Evolutionary conservation across 2,329 filamentous ascomycete genomes (phyloP), one percentile per base, ranked within the genome.

Genomic region (Tolypocladium guangdongense): DNA sequence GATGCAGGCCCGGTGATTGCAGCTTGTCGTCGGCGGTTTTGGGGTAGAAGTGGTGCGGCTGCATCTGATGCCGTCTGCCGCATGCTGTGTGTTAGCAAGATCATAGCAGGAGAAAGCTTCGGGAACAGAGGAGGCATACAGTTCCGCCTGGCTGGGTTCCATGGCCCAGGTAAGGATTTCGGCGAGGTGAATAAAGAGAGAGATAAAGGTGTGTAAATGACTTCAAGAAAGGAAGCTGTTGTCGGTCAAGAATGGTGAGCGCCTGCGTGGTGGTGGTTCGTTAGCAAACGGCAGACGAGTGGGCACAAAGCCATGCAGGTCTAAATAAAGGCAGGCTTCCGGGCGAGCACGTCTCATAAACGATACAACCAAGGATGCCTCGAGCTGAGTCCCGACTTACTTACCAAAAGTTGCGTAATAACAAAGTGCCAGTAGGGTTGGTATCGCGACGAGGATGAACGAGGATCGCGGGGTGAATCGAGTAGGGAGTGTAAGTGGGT

Each of bases 1-100:
- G 59, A 71, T 65, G 52, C 7, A 38, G 35, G 16, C 16, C n/a
- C 16, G 43, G 24, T 2, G 39, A 45, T 33, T 32, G 33, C 27
- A 55, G 33, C 27, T 43, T 47, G n/a, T 50, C 51, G n/a, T 49
- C 39, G 12, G 33, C 16, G 18, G 33, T 39, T 18, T 20, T 12
- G 16, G 50, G 47, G 22, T 14, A 46, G 20, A 47, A n/a, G 5
- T 41, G 36, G 8, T 49, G 50, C 7, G 50, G 38, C 16, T 33
- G 53, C 43, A 51, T 22, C 32, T 51, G 49, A 20, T 47, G 27
- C 36, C n/a, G 27, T 33, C 49, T 51, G 41, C 20, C 8, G 33
- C 20, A 24, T 24, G 24, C 33, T 20, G n/a, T 24, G 49, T 24
- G 49, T 51, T 27, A 51, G 52, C 24, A 3, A 20, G 7, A 18